Evolutionary conservation across 129 eudicot species (phyloP).

Genomic region (Cynara cardunculus): DNA sequence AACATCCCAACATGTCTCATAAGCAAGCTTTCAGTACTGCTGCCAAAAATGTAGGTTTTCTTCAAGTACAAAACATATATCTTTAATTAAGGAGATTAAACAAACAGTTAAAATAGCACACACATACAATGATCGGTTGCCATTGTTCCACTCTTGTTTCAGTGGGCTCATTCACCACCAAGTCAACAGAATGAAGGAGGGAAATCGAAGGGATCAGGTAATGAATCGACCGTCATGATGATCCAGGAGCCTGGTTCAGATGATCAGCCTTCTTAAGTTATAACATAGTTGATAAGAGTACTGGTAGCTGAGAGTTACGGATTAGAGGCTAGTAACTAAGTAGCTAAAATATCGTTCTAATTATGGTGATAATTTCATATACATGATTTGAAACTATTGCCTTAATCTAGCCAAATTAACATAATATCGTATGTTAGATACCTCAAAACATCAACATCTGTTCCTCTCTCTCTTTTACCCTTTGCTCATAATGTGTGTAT

Average conservation of each 20-base stretch:
- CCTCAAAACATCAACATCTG: not conserved
- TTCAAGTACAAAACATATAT: not conserved
- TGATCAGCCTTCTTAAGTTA: slow-evolving; percentile 3
- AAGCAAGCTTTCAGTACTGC: slow-evolving; percentile 98
- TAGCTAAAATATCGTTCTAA: slow-evolving; percentile 2
- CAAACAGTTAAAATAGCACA: not conserved
- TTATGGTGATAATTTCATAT: slow-evolving; percentile 14
- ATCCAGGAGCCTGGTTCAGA: slow-evolving; percentile 21
- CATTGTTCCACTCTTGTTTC: slow-evolving; percentile 18
- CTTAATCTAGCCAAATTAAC: not conserved
- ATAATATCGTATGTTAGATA: not conserved
- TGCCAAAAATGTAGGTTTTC: slow-evolving; percentile 77
- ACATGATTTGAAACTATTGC: slow-evolving; percentile 7
- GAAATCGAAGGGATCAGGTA: slow-evolving; percentile 22
- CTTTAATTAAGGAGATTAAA: not conserved
- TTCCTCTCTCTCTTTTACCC: not conserved
- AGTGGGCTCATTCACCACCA: slow-evolving; percentile 92
- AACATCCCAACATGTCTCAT: slow-evolving; percentile 81
- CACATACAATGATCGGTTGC: not conserved
- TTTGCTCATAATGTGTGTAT: not conserved
- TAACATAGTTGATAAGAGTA: not conserved
- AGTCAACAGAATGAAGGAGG: slow-evolving; percentile 35
- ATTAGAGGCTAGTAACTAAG: slow-evolving; percentile 2
- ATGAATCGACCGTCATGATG: slow-evolving; percentile 27
- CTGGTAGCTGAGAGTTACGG: not conserved